Evolutionary conservation across 805 yeast genomes (phyloP), one percentile per base, ranked within the genome.

Genomic region (Ogataea trehalophila): DNA sequence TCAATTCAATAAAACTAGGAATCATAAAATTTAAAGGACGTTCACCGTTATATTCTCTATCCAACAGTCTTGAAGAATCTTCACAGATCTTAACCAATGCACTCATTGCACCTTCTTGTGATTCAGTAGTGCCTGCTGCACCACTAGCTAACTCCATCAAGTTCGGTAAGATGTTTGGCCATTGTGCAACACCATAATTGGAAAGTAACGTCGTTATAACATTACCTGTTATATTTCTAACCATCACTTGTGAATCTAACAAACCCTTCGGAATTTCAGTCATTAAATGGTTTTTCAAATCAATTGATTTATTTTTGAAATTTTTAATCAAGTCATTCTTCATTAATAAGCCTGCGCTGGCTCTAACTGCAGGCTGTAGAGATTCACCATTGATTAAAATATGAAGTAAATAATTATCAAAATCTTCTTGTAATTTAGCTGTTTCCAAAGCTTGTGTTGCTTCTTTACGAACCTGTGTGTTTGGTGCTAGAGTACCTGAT

Each of bases 51-150:
- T 80, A 78, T 49, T 81, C 85, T 43, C 73, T 66, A 60, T 87
- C 90, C 49, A 94, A 75, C 35, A 76, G 67, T 41, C 71, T 70
- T 8, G 82, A 80, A 26, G 87, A 80, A 67, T 94, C 99, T 63
- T 94, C 99, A 71, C 96, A 88, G 43, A 94, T 85, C 64, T 91
- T 89, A 36, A 85, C 74, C 50, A 94, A 71, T 0, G 97, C 91
- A 53, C 85, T 75, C 65, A 88, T 78, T 1, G 95, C 87, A 38
- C 94, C 91, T 56, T 83, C 89, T 60, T 79, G 82, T 4, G 79
- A 69, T 41, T 56, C 59, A 37, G 64, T 58, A 0, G 70, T 60
- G 29, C 78, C 73, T 13, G 73, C 75, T 7, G 68, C 65, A 46
- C 73, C 63, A 37, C 75, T 73, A 5, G 86, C 76, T 60, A 90